These are phyloP conservation scores for Erysimum cheiranthoides DNA, from an alignment of 345 rosid species.

Conservation along the genomic window DNA sequence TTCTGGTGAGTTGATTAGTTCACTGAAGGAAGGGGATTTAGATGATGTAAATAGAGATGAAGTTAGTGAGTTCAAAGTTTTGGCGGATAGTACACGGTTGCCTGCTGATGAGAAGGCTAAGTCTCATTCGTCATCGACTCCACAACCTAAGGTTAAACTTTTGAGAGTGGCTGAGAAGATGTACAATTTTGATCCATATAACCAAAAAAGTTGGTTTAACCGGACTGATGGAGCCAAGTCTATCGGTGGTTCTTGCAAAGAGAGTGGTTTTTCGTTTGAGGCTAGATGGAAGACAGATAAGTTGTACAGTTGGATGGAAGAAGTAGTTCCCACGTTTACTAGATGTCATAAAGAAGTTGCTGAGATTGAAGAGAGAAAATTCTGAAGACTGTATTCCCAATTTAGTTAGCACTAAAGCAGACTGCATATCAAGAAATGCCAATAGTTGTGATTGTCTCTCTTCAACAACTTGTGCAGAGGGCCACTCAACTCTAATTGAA, in stretches of 20 bases:
- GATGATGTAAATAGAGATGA: conserved; percentile 40
- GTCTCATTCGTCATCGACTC: conserved; percentile 29
- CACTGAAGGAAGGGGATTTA: conserved; percentile 43
- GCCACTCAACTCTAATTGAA: conserved; percentile 33
- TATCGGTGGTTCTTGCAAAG: conserved; percentile 17
- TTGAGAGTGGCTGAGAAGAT: conserved; percentile 55
- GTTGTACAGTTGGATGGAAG: conserved; percentile 57
- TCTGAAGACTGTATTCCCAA: conserved; percentile 37
- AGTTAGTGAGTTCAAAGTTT: conserved; percentile 34
- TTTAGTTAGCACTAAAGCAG: conserved; percentile 27
- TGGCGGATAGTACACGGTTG: conserved; percentile 46
- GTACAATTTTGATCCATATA: conserved; percentile 30
- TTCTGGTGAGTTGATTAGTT: conserved; percentile 42
- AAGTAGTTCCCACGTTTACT: conserved; percentile 49
- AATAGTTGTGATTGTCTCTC: conserved; percentile 37
- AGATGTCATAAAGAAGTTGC: conserved; percentile 12
- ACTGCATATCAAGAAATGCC: conserved; percentile 41
- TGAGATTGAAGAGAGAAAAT: conserved; percentile 39
- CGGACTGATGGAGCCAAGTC: conserved; percentile 9
- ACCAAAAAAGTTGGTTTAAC: conserved; percentile 25
- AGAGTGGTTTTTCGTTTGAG: background rate
- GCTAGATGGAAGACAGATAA: conserved; percentile 45
- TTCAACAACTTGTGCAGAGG: conserved; percentile 32
- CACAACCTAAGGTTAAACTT: conserved; percentile 47
- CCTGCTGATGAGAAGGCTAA: conserved; percentile 36